Conservation (phyloP, 805 yeast species). For the Danielozyma ontarioensis region DNA sequence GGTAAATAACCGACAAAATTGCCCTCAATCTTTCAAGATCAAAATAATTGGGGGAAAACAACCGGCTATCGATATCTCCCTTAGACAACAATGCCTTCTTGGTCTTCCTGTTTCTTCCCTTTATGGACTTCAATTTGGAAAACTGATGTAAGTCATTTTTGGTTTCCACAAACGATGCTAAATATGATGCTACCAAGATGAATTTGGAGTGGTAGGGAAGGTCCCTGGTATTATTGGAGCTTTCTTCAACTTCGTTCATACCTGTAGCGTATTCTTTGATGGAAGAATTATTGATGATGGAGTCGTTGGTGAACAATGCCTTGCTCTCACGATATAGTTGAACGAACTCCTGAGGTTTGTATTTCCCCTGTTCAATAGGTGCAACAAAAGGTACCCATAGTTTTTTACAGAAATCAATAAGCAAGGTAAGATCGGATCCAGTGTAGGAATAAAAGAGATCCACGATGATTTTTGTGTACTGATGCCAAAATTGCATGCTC, state of each 20-base stretch:
- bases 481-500: slow-evolving; percentile 32
- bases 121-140: slow-evolving; percentile 47
- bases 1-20: slow-evolving; percentile 66
- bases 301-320: slow-evolving; percentile 23
- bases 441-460: slow-evolving; percentile 42
- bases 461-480: slow-evolving; percentile 39
- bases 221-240: slow-evolving; percentile 29
- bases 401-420: slow-evolving; percentile 24
- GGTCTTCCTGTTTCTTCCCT: slow-evolving; percentile 32
- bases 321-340: slow-evolving; percentile 28
- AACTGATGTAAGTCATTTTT: slow-evolving; percentile 65
- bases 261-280: slow-evolving; percentile 21
- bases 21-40: slow-evolving; percentile 78
- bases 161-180: slow-evolving; percentile 74
- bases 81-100: slow-evolving; percentile 23
- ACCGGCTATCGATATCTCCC: slow-evolving; percentile 50
- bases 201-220: slow-evolving; percentile 61
- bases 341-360: slow-evolving; percentile 24
- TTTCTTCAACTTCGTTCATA: slow-evolving; percentile 14
- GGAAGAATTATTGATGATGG: slow-evolving; percentile 24
- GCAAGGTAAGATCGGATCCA: slow-evolving; percentile 37
- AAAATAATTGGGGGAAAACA: slow-evolving; percentile 68
- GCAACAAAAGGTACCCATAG: slow-evolving; percentile 31
- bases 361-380: slow-evolving; percentile 18
- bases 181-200: slow-evolving; percentile 72